phyloP scores from a whole-genome alignment of 2,329 filamentous ascomycete species.

The Karstenula rhodostoma region DNA sequence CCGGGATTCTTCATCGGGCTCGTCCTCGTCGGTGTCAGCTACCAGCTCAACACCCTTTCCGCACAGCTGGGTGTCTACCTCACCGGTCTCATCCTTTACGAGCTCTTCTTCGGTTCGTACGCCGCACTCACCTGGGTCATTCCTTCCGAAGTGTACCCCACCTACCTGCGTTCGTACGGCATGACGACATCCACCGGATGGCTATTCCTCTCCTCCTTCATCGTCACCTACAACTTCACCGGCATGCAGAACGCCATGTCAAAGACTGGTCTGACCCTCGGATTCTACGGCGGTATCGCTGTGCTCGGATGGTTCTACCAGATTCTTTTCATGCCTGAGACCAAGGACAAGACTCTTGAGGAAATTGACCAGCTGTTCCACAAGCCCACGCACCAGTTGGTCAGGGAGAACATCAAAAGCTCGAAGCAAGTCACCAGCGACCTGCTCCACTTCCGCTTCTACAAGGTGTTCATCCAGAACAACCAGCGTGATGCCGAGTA shows the following conservation, averaged over 20 bases:
- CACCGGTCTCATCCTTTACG: constrained; percentile 64
- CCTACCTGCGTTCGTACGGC: constrained; percentile 75
- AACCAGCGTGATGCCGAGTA: constrained; percentile 23
- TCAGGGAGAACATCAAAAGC: constrained; percentile 56
- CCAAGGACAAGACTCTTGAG: constrained; percentile 73
- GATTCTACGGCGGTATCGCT: constrained; percentile 78
- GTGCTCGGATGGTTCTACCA: constrained; percentile 76
- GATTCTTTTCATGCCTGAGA: constrained; percentile 78
- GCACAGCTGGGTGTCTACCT: constrained; percentile 68
- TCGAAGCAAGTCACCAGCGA: constrained; percentile 56
- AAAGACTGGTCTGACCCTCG: constrained; percentile 69
- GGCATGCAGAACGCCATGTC: constrained; percentile 74
- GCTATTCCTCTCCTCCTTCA: constrained; percentile 74
- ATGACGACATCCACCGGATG: constrained; percentile 75
- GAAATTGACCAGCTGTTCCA: constrained; percentile 75
- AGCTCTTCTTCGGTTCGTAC: constrained; percentile 49
- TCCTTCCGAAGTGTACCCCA: constrained; percentile 75
- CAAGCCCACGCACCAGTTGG: constrained; percentile 68
- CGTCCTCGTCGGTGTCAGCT: constrained; percentile 70
- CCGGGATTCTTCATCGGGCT: constrained; percentile 76
- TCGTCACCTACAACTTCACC: constrained; percentile 79
- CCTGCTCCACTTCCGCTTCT: constrained; percentile 53
- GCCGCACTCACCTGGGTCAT: constrained; percentile 47
- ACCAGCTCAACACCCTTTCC: constrained; percentile 61
- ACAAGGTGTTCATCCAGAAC: constrained; percentile 57